Conservation (phyloP, 1,139 yeast genomes). For the Hemisphaericaspora xylanilytica region DNA sequence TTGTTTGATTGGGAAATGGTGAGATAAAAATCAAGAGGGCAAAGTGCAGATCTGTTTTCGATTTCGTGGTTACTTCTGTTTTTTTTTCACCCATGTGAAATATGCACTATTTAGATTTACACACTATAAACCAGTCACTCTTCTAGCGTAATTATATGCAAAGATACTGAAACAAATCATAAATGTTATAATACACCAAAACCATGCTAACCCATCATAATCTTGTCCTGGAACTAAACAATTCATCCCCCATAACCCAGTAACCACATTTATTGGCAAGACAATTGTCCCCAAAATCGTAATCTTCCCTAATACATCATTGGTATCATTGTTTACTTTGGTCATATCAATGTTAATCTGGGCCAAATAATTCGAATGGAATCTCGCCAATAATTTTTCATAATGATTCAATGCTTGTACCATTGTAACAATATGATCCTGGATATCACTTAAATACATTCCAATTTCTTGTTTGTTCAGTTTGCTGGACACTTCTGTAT, state of each 20-base stretch:
- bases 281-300: constrained; percentile 94
- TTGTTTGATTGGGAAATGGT: constrained; percentile 11
- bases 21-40: neutral
- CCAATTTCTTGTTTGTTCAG: constrained; percentile 48
- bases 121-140: constrained; percentile 39
- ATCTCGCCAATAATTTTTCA: constrained; percentile 87
- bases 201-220: constrained; percentile 73
- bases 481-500: constrained; percentile 52
- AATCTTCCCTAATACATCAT: constrained; percentile 90
- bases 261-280: constrained; percentile 87
- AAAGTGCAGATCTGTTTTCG: too few relatives aligned
- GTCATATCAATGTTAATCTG: constrained; percentile 98
- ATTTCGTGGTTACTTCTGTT: too few relatives aligned
- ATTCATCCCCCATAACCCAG: constrained; percentile 99
- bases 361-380: constrained; percentile 93
- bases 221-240: constrained; percentile 94
- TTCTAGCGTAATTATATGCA: constrained; percentile 43
- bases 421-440: constrained; percentile 94
- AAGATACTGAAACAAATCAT: constrained; percentile 38
- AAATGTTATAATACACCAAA: constrained; percentile 45
- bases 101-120: too few relatives aligned
- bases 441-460: constrained; percentile 80
- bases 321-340: constrained; percentile 93
- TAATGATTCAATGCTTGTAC: constrained; percentile 91
- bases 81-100: too few relatives aligned